Evolutionary conservation across 768 basidiomycete genomes (phyloP).

Genomic region (Kwoniella pini): DNA sequence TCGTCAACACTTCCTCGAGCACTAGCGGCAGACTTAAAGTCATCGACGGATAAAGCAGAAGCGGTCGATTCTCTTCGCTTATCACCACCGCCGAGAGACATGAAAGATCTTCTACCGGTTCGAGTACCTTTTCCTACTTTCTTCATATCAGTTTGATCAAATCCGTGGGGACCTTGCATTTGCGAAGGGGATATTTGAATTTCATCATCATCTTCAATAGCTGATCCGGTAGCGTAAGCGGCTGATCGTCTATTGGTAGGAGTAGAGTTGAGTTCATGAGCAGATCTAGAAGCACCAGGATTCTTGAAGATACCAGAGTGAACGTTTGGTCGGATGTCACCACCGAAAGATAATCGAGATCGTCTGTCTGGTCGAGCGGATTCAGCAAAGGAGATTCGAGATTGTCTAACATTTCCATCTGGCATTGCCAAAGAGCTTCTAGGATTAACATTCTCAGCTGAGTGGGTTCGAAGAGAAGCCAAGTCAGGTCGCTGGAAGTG

Average conservation of each 20-base stretch:
- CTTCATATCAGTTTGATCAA: constrained; percentile 32
- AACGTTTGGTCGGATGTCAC: constrained; percentile 44
- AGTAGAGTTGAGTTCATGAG: constrained; percentile 36
- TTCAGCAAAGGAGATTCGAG: constrained; percentile 54
- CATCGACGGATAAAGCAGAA: constrained; percentile 31
- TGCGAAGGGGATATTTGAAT: constrained; percentile 51
- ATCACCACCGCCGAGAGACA: constrained; percentile 40
- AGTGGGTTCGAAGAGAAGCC: constrained; percentile 23
- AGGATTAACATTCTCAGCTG: constrained; percentile 35
- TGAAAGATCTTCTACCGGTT: constrained; percentile 29
- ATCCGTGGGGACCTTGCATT: constrained; percentile 43
- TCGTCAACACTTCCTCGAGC: constrained; percentile 50
- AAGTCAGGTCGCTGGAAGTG: constrained; percentile 30
- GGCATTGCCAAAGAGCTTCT: constrained; percentile 38
- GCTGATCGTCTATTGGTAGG: constrained; percentile 23
- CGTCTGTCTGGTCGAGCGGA: constrained; percentile 42
- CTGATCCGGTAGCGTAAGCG: constrained; percentile 40
- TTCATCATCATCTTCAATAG: constrained; percentile 42
- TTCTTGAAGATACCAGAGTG: constrained; percentile 29
- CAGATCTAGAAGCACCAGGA: constrained; percentile 38
- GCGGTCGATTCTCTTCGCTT: constrained; percentile 32
- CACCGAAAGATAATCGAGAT: constrained; percentile 53
- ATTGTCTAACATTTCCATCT: constrained; percentile 40
- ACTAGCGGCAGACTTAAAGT: constrained; percentile 47
- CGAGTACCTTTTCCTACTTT: constrained; percentile 19